Evolutionary conservation across 2,329 filamentous ascomycete genomes (phyloP), one percentile per base, ranked within the genome.

Genomic region (Chaetomiaceae sp.): DNA sequence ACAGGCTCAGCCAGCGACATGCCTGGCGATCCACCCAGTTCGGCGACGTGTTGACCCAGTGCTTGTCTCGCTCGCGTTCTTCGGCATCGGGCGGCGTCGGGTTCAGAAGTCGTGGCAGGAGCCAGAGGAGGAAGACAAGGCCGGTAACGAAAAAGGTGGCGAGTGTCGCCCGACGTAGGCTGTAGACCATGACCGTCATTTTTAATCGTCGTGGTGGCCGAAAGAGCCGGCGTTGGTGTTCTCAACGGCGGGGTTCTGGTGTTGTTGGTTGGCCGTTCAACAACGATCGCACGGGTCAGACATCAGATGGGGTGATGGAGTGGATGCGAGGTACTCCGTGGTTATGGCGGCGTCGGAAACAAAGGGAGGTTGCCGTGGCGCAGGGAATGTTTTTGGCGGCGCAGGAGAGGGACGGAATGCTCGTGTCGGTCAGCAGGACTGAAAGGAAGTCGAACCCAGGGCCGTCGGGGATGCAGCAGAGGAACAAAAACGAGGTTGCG

Each of bases 1-100:
- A 96, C 23, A 95, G 67, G 30, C 86, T 78, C 37, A 95, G 70
- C 85, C 86, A 95, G 40, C 82, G 80, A 65, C 90, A 95, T 7
- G 82, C 73, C 63, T 89, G 89, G 27, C 86, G 78, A 66, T 91
- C 87, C 53, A 85, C 66, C 78, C 85, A 91, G 62, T 83, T 84
- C 33, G 81, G 81, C 13, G 86, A 88, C 16, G 79, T 85, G 40
- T 79, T 74, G 42, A 91, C 80, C 87, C 87, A 92, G 58, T 68
- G 71, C 51, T 71, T 70, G 64, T 89, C 84, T 58, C 83, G 81
- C 46, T 73, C 70, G 44, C 77, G 75, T 67, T 85, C 82, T 44
- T 81, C 79, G 31, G 75, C 75, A 53, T 77, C 73, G 51, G 79
- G 81, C n/a, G 73, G 75, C n/a, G 78, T 78, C 2, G 85, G 85